Conservation (phyloP, 2,329 filamentous ascomycete genomes). For the Blumeria graminis region DNA sequence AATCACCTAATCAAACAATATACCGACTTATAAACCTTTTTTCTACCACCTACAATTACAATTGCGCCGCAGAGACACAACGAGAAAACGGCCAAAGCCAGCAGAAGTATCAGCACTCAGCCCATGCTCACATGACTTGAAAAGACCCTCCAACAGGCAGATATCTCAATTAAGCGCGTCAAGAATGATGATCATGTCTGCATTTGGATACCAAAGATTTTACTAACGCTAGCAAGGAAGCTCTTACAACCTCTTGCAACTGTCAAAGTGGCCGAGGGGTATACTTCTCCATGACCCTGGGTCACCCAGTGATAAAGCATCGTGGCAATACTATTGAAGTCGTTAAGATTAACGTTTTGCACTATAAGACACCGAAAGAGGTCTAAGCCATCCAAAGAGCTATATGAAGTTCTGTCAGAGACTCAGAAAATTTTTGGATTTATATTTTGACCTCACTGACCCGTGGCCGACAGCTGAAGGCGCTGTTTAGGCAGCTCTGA, state of each 20-base stretch:
- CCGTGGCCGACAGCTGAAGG: not conserved
- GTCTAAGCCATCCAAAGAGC: not conserved
- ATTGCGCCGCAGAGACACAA: not conserved
- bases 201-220: not conserved
- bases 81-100: not conserved
- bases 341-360: not conserved
- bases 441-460: not conserved
- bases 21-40: not conserved
- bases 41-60: not conserved
- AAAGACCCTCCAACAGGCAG: slow-evolving; percentile 9
- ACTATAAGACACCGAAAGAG: not conserved
- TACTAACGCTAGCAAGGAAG: too few relatives aligned
- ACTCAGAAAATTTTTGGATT: not conserved
- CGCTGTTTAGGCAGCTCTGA: not conserved
- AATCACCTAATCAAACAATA: not conserved
- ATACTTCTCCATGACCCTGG: not conserved
- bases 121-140: not conserved
- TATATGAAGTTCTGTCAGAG: not conserved
- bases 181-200: not conserved
- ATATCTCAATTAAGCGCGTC: not conserved
- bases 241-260: too few relatives aligned
- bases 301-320: not conserved
- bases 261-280: too few relatives aligned
- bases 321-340: not conserved
- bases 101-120: not conserved